phyloP scores from a whole-genome alignment of 805 yeast genomes.

The Ogataea siamensis region DNA sequence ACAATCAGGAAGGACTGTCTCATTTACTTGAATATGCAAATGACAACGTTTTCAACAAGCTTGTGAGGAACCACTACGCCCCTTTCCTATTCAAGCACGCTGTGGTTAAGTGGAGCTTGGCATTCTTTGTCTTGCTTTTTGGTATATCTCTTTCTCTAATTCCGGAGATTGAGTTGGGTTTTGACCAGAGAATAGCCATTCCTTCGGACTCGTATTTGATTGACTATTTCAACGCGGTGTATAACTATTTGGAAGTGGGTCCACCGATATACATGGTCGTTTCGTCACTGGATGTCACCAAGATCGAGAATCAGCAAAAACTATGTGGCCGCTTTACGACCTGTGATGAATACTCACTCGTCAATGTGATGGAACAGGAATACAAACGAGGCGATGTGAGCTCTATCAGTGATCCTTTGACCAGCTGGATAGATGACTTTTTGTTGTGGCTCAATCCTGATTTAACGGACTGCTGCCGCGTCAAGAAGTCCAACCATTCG shows the following conservation, averaged over 20 bases:
- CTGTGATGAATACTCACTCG: constrained; percentile 75
- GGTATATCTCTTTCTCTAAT: constrained; percentile 66
- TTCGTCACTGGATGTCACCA: constrained; percentile 62
- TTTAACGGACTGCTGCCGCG: constrained; percentile 80
- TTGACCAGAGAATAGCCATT: constrained; percentile 86
- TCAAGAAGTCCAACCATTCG: constrained; percentile 48
- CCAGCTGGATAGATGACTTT: constrained; percentile 93
- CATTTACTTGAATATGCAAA: constrained; percentile 24
- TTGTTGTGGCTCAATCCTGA: constrained; percentile 84
- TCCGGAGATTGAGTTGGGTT: constrained; percentile 72
- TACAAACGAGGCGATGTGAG: constrained; percentile 61
- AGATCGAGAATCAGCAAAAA: constrained; percentile 60
- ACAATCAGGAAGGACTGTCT: constrained; percentile 21
- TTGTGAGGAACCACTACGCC: constrained; percentile 52
- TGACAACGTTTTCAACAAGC: constrained; percentile 35
- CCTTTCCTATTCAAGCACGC: constrained; percentile 53
- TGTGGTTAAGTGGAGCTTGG: constrained; percentile 46
- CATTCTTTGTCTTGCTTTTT: constrained; percentile 58
- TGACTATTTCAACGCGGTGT: constrained; percentile 74
- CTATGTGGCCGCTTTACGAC: constrained; percentile 87
- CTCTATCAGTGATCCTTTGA: constrained; percentile 75
- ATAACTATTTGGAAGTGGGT: constrained; percentile 73
- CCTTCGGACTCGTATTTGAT: constrained; percentile 82
- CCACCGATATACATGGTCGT: constrained; percentile 90
- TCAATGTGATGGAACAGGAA: constrained; percentile 83